These are phyloP conservation scores for Dactylellina parvicollis DNA, from an alignment of 2,329 filamentous ascomycete genomes.

Conservation along the genomic window DNA sequence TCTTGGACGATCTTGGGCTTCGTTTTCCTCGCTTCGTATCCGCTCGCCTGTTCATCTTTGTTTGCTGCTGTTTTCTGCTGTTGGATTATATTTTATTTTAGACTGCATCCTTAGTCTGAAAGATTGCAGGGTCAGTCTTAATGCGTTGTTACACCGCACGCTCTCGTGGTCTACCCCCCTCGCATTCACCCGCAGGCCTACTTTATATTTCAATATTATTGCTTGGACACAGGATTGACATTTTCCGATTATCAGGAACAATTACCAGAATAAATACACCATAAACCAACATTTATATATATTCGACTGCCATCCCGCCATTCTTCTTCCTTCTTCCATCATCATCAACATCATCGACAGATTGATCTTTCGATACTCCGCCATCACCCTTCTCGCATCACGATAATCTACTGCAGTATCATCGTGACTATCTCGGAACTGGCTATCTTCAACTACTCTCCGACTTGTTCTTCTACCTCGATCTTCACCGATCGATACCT, in stretches of 20 bases:
- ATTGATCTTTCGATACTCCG: constrained; percentile 31
- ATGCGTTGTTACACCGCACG: constrained; percentile 21
- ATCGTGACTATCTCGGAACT: constrained; percentile 31
- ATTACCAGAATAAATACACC: constrained; percentile 6
- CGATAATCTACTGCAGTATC: constrained; percentile 18
- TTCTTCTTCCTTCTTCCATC: constrained; percentile 1
- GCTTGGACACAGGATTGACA: constrained; percentile 14
- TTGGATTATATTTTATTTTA: constrained; percentile 14
- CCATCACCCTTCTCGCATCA: not conserved
- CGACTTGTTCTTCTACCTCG: constrained; percentile 27
- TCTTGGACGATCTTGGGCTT: constrained; percentile 32
- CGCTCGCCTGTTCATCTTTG: not conserved
- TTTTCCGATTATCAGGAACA: constrained; percentile 40
- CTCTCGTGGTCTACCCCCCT: not conserved
- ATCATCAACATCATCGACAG: constrained; percentile 22
- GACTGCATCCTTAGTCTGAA: not conserved
- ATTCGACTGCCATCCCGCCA: not conserved
- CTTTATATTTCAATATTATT: constrained; percentile 7
- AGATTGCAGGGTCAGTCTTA: not conserved
- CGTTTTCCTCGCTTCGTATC: constrained; percentile 19
- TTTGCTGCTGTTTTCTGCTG: constrained; percentile 3
- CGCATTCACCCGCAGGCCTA: not conserved
- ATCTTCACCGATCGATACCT: constrained; percentile 49
- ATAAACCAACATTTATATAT: not conserved
- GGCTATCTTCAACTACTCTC: constrained; percentile 16